These are phyloP conservation scores for Umbilicus rupestris DNA, from an alignment of 164 flowering plant genomes.

Conservation along the genomic window DNA sequence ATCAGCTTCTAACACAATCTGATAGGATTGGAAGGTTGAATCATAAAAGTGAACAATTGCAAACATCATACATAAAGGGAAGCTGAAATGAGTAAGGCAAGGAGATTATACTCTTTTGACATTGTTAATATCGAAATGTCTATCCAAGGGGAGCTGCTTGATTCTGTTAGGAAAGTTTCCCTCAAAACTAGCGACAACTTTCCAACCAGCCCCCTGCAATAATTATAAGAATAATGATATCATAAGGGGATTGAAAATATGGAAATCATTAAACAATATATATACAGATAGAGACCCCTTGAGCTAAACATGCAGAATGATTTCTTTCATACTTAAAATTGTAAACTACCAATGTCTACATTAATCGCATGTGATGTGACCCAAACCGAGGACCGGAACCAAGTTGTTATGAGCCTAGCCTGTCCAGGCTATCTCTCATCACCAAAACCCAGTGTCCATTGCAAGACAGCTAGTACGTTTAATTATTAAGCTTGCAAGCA, in stretches of 20 bases:
- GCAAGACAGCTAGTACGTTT: too few relatives aligned
- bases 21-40: constrained; percentile 9
- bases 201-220: constrained; percentile 93
- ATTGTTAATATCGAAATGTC: constrained; percentile 92
- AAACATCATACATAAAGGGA: not conserved
- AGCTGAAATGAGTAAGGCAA: not conserved
- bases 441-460: too few relatives aligned
- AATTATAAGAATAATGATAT: not conserved
- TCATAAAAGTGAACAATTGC: not conserved
- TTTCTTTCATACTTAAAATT: not conserved
- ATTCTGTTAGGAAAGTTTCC: constrained; percentile 96
- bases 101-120: constrained; percentile 71
- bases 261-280: not conserved
- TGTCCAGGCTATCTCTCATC: too few relatives aligned
- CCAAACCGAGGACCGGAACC: too few relatives aligned
- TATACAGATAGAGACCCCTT: not conserved
- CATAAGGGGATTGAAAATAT: not conserved
- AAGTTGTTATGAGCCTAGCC: too few relatives aligned
- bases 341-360: not conserved
- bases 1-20: constrained; percentile 98
- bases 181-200: constrained; percentile 96
- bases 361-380: not conserved
- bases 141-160: constrained; percentile 93
- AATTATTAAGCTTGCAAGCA: too few relatives aligned
- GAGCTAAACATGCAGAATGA: not conserved